These are phyloP conservation scores for Schizophyllum commune DNA, from an alignment of 1,284 basidiomycete genomes.

Conservation along the genomic window DNA sequence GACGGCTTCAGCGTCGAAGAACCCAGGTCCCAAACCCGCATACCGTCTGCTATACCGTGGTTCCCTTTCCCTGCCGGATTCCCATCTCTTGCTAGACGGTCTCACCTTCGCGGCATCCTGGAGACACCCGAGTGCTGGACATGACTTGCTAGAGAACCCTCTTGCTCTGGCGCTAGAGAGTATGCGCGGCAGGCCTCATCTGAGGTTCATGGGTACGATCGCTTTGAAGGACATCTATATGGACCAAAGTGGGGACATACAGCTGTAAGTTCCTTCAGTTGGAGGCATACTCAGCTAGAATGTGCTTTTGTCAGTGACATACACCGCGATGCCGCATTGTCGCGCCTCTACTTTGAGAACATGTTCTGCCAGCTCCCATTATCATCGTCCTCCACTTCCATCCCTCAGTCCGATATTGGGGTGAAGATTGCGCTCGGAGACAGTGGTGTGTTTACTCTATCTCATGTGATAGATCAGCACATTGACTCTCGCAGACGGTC, in stretches of 20 bases:
- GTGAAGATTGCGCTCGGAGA: conserved; percentile 66
- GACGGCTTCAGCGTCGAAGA: too few relatives aligned
- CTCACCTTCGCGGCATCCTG: conserved; percentile 54
- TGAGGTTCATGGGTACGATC: conserved; percentile 50
- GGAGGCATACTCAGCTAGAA: background rate
- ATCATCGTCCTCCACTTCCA: conserved; percentile 22
- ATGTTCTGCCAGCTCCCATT: conserved; percentile 49
- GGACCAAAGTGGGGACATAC: conserved; percentile 52
- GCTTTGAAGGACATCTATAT: conserved; percentile 47
- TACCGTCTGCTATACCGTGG: conserved; percentile 65
- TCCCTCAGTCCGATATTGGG: conserved; percentile 32
- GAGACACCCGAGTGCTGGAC: conserved; percentile 30
- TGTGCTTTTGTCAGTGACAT: conserved; percentile 43
- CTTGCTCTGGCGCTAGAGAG: conserved; percentile 68
- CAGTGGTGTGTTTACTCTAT: conserved; percentile 34
- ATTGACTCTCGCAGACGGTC: conserved; percentile 35
- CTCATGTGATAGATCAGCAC: background rate
- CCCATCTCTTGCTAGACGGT: conserved; percentile 62
- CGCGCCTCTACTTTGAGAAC: conserved; percentile 62
- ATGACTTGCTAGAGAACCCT: conserved; percentile 51
- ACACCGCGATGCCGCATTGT: conserved; percentile 56
- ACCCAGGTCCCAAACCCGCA: background rate
- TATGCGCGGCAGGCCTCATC: conserved; percentile 66
- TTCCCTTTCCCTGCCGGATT: conserved; percentile 66
- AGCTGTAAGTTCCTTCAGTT: conserved; percentile 39